Conservation (phyloP, 2,329 filamentous ascomycete species). For the Verticillium klebahnii region DNA sequence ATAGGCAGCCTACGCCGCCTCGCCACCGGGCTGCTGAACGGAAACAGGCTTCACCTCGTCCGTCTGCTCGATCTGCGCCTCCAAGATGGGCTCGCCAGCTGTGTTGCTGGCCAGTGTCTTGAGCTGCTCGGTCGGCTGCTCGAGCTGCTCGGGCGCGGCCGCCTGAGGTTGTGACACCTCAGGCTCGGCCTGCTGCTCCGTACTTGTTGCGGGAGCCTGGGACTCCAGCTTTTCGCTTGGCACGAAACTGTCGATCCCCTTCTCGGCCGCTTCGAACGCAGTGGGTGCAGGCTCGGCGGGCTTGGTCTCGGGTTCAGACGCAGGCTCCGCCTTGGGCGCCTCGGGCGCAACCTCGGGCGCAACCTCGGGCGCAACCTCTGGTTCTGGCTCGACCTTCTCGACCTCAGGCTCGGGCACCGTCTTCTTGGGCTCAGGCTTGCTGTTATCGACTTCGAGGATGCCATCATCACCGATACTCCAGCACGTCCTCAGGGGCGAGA, state of each 20-base stretch:
- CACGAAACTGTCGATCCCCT: neutral
- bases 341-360: neutral
- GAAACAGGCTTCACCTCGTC: slow-evolving; percentile 29
- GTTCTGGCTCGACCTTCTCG: slow-evolving; percentile 4
- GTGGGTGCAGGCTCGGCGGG: neutral
- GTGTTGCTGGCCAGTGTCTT: slow-evolving; percentile 36
- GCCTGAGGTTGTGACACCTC: slow-evolving; percentile 7
- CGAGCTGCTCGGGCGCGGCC: slow-evolving; percentile 5
- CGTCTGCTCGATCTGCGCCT: slow-evolving; percentile 30
- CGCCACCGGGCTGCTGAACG: slow-evolving; percentile 22
- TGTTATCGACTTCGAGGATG: slow-evolving; percentile 32
- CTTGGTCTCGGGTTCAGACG: slow-evolving; percentile 2
- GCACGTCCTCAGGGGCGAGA: slow-evolving; percentile 42
- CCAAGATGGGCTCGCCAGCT: slow-evolving; percentile 38
- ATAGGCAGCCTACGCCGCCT: slow-evolving; percentile 5
- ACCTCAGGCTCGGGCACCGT: neutral
- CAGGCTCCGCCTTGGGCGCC: neutral
- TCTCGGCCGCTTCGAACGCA: slow-evolving; percentile 4
- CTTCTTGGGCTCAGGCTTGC: slow-evolving; percentile 8
- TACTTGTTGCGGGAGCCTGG: neutral
- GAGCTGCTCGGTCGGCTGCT: slow-evolving; percentile 10
- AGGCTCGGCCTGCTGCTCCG: neutral
- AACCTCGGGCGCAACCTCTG: neutral
- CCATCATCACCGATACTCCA: slow-evolving; percentile 51
- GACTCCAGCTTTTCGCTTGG: slow-evolving; percentile 1